These are phyloP conservation scores for Fusarium sp. DNA, from an alignment of 2,329 filamentous ascomycete species.

Conservation along the genomic window DNA sequence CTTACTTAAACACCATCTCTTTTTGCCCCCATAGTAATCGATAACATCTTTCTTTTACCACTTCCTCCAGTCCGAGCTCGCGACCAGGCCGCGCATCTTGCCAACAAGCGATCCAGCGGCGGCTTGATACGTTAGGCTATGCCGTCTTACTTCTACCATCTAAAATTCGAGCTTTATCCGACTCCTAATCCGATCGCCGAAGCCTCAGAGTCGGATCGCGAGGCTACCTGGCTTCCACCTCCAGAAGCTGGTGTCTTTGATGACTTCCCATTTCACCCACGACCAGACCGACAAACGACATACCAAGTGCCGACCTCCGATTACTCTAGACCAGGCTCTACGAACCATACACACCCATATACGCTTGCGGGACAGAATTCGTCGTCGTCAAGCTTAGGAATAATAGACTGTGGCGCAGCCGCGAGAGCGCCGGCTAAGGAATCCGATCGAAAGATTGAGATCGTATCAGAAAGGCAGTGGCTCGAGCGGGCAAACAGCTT, in stretches of 20 bases:
- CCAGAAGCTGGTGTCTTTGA: slow-evolving; percentile 66
- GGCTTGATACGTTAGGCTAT: slow-evolving; percentile 56
- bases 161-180: slow-evolving; percentile 75
- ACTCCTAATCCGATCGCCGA: slow-evolving; percentile 55
- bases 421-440: slow-evolving; percentile 51
- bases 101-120: slow-evolving; percentile 5
- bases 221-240: slow-evolving; percentile 65
- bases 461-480: slow-evolving; percentile 58
- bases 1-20: slow-evolving; percentile 20
- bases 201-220: slow-evolving; percentile 24
- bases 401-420: slow-evolving; percentile 66
- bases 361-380: slow-evolving; percentile 12
- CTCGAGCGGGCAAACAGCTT: slow-evolving; percentile 57
- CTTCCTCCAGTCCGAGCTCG: background rate
- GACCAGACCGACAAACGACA: slow-evolving; percentile 42
- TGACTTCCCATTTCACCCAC: slow-evolving; percentile 65
- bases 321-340: slow-evolving; percentile 6
- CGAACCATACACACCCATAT: slow-evolving; percentile 5
- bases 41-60: background rate
- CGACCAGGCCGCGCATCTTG: slow-evolving; percentile 4
- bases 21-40: slow-evolving; percentile 44
- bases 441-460: slow-evolving; percentile 54
- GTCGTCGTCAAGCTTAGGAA: slow-evolving; percentile 43
- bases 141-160: slow-evolving; percentile 74
- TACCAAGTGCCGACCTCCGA: slow-evolving; percentile 27